Percentiles rank a stretch among this genome's conserved stretches.
These are phyloP conservation scores for Myrica gale DNA, from an alignment of 306 rosid genomes.

Conservation along the genomic window DNA sequence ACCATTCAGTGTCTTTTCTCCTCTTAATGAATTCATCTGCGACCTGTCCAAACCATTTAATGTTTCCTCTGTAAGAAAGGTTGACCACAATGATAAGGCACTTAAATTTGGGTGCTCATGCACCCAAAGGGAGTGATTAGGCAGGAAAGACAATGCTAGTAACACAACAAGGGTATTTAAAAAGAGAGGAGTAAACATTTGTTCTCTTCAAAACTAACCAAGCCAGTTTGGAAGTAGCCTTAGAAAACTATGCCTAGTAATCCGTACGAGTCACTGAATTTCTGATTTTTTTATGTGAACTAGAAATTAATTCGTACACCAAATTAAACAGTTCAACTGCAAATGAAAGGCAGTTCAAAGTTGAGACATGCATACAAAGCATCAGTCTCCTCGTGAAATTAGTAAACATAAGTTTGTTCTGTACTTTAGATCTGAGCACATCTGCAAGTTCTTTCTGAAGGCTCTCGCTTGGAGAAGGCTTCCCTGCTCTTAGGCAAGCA, in stretches of 20 bases:
- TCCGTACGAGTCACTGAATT: not conserved
- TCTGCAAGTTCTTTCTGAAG: constrained; percentile 81
- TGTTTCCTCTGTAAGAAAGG: not conserved
- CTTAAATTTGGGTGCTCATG: not conserved
- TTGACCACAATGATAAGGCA: not conserved
- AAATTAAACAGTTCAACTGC: not conserved
- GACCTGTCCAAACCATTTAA: constrained; percentile 50
- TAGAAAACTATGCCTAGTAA: not conserved
- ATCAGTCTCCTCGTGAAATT: not conserved
- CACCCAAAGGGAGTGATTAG: not conserved
- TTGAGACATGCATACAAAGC: constrained; percentile 10
- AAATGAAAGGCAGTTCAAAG: not conserved
- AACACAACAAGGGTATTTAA: not conserved
- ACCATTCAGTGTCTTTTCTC: constrained; percentile 67
- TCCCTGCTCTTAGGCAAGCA: constrained; percentile 59
- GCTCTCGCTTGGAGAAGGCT: constrained; percentile 54
- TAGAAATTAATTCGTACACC: not conserved
- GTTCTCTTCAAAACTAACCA: not conserved
- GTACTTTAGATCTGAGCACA: constrained; percentile 71
- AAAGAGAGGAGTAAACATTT: not conserved
- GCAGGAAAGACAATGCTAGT: not conserved
- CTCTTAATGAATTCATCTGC: constrained; percentile 77
- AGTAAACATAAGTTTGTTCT: not conserved
- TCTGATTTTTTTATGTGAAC: not conserved
- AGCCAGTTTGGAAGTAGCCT: not conserved